A percentile compares a stretch with the other conserved stretches of the same genome.
phyloP scores from a whole-genome alignment of 345 rosid genomes.

The Euphorbia tirucalli region DNA sequence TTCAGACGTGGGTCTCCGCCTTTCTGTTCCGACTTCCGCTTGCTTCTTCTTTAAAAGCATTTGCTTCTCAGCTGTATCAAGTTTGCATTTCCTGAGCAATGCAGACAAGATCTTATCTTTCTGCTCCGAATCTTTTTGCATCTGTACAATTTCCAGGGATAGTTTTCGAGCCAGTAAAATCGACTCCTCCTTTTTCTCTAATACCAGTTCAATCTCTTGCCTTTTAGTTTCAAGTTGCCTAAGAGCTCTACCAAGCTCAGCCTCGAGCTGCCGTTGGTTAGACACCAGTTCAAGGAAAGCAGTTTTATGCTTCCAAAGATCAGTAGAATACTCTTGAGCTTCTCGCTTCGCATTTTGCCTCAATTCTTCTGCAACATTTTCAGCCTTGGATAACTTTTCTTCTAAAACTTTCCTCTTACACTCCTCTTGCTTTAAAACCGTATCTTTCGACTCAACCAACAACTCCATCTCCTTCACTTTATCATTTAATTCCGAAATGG shows the following conservation, averaged over 20 bases:
- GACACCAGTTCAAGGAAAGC: conserved; percentile 93
- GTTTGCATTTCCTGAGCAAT: conserved; percentile 71
- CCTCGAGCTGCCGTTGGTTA: conserved; percentile 83
- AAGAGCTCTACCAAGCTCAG: conserved; percentile 70
- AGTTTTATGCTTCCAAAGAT: conserved; percentile 81
- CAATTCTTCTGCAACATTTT: conserved; percentile 46
- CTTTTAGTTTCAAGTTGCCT: conserved; percentile 64
- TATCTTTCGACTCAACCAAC: conserved; percentile 53
- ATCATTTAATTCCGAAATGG: conserved; percentile 42
- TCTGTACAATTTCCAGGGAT: conserved; percentile 56
- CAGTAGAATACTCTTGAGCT: conserved; percentile 66
- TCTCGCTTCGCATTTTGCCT: conserved; percentile 52
- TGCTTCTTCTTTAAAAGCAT: conserved; percentile 59
- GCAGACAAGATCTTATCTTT: conserved; percentile 78
- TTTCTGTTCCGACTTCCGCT: conserved; percentile 68
- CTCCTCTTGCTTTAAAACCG: conserved; percentile 49
- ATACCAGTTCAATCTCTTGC: conserved; percentile 48
- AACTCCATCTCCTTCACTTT: conserved; percentile 57
- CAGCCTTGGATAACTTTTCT: conserved; percentile 49
- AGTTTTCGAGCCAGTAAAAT: conserved; percentile 45
- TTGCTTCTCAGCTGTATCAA: conserved; percentile 68
- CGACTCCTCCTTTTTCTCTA: conserved; percentile 60
- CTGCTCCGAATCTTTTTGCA: conserved; percentile 69
- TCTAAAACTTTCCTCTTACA: conserved; percentile 50
- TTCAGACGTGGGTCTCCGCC: conserved; percentile 51